A percentile compares a stretch with the other conserved stretches of the same genome.
Evolutionary conservation across 352 stramenopile genomes (phyloP).

Genomic region (Globisporangium viniferum): DNA sequence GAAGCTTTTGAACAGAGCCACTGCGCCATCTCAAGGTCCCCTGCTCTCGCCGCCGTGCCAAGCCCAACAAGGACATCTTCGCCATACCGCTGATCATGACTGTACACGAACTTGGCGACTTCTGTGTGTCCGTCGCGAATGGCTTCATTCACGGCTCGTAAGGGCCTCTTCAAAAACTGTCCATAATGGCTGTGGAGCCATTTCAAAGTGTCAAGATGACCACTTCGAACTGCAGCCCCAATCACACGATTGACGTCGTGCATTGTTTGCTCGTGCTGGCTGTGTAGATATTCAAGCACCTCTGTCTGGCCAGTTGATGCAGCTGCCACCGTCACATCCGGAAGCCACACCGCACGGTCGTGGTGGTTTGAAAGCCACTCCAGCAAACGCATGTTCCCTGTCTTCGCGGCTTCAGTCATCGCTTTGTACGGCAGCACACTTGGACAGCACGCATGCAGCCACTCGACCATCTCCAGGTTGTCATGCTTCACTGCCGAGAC

Average conservation of each 20-base stretch:
- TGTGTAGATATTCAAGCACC: not conserved
- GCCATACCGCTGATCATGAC: not conserved
- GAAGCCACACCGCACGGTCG: not conserved
- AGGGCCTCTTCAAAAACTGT: not conserved
- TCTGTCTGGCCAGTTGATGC: not conserved
- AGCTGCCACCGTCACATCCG: not conserved
- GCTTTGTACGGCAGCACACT: not conserved
- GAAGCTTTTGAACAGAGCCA: not conserved
- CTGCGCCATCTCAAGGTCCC: conserved; percentile 1
- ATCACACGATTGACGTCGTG: not conserved
- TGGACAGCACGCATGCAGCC: not conserved
- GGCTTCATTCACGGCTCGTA: not conserved
- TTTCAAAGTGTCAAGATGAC: not conserved
- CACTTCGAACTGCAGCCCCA: not conserved
- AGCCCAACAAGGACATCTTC: not conserved
- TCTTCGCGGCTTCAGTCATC: not conserved
- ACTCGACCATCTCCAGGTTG: conserved; percentile 1
- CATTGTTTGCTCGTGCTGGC: not conserved
- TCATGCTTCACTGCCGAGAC: conserved; percentile 1
- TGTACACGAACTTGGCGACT: not conserved
- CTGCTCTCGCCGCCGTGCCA: not conserved
- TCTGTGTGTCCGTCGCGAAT: not conserved
- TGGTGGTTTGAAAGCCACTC: not conserved
- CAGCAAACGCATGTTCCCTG: not conserved
- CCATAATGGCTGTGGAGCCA: not conserved